Base-by-base conservation (phyloP, 2,329 filamentous ascomycete genomes). In the Ceratocystis cacaofunesta region DNA sequence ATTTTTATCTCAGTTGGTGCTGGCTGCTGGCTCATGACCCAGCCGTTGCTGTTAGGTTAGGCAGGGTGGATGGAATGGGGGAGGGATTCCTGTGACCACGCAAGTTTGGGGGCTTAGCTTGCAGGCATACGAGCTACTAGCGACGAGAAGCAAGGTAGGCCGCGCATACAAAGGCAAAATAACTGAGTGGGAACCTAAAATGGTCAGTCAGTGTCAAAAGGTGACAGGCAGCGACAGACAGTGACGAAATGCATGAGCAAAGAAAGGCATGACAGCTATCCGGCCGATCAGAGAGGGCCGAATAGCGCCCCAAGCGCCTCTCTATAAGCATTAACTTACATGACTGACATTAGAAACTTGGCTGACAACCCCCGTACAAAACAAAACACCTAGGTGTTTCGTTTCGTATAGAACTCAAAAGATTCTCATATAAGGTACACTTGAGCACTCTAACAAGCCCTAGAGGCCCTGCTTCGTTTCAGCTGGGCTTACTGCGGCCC, bases 71-170 rank as follows among this genome's bases (percentile, higher is more conserved):
- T 52, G 48, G 19, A 10, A 12, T 4, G 30, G 52, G 28, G 52
- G 52, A 57, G 28, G 52, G 52, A 57, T 57, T 32, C 28, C 2
- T 8, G 32, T 8, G 25, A 32, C 28, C 25, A 32, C 52, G 52
- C 52, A 57, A 57, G 25, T 32, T 57, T 30, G 52, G 52, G 52
- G 52, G 52, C 52, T 57, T 32, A 57, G 52, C 52, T 57, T 36
- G 52, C 52, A 57, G 22, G 52, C 22, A 30, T 57, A 57, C 52
- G 52, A 57, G 28, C 17, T 52, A 32, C 43, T 46, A 19, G 19
- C 10, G 19, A 30, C 44, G 36, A 15, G 12, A 50, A 50, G 17
- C 7, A 22, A n/a, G 17, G 46, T 15, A 30, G 52, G 25, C 52
- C 52, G 28, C 8, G 52, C 15, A 57, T 17, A 57, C 52, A 57